These are phyloP conservation scores for Polytrichum commune DNA, from an alignment of 225 moss, liverwort and hornwort species.

Conservation along the genomic window DNA sequence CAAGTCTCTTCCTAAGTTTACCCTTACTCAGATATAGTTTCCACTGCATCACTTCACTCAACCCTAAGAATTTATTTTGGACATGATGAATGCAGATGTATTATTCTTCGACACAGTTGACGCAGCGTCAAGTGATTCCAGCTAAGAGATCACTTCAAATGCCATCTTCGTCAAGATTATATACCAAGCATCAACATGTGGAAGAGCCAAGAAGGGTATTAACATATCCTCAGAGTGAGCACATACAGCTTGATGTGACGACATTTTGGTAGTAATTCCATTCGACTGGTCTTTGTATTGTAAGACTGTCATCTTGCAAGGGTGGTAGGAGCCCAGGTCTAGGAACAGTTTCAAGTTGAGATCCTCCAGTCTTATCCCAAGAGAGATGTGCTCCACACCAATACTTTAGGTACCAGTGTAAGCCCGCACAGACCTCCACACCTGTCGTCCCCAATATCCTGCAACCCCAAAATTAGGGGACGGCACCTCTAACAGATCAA, in stretches of 20 bases:
- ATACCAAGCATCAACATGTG: not conserved
- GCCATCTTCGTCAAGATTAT: not conserved
- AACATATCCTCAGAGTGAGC: not conserved
- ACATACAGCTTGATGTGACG: constrained; percentile 93
- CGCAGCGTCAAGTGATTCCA: not conserved
- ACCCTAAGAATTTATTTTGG: too few species aligned
- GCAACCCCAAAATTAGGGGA: constrained; percentile 25
- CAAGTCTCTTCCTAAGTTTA: not conserved
- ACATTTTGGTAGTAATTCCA: constrained; percentile 98
- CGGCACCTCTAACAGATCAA: constrained; percentile 1
- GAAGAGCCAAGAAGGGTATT: not conserved
- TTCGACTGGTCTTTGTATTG: constrained; percentile 63
- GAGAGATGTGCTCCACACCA: constrained; percentile 83
- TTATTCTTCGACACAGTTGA: not conserved
- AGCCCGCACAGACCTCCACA: constrained; percentile 87
- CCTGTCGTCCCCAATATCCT: constrained; percentile 90
- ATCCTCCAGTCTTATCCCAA: constrained; percentile 88
- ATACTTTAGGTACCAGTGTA: constrained; percentile 89
- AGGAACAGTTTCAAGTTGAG: constrained; percentile 67
- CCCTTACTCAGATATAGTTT: too few species aligned
- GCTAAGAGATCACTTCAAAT: not conserved
- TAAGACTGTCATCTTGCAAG: constrained; percentile 43
- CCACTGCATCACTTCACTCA: too few species aligned
- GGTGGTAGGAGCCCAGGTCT: constrained; percentile 61
- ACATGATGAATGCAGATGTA: not conserved